phyloP scores from a whole-genome alignment of 129 eudicot species.

The Artemisia annua region DNA sequence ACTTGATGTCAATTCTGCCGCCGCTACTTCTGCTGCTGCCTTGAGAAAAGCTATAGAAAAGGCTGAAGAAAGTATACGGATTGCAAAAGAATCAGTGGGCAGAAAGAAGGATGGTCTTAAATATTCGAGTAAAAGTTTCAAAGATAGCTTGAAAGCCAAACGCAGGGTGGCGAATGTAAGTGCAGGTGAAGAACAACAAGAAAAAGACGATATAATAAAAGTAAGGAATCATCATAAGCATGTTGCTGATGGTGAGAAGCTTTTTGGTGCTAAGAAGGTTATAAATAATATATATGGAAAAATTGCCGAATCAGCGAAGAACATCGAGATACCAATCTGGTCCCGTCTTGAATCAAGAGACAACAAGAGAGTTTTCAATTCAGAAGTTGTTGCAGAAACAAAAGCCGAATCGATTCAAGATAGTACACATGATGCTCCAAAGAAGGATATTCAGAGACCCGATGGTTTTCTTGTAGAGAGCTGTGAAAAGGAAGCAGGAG shows the following conservation, averaged over 20 bases:
- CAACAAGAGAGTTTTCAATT: slow-evolving; percentile 14
- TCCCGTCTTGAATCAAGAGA: slow-evolving; percentile 20
- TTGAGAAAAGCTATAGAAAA: slow-evolving; percentile 81
- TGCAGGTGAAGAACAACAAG: slow-evolving; percentile 34
- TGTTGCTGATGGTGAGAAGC: slow-evolving; percentile 29
- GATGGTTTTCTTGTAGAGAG: slow-evolving; percentile 31
- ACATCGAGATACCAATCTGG: slow-evolving; percentile 34
- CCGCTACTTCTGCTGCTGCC: slow-evolving; percentile 78
- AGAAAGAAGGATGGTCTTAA: slow-evolving; percentile 57
- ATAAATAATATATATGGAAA: slow-evolving; percentile 31
- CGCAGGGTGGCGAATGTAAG: slow-evolving; percentile 30
- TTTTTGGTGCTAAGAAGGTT: slow-evolving; percentile 28
- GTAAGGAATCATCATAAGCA: slow-evolving; percentile 31
- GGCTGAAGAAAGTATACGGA: slow-evolving; percentile 89
- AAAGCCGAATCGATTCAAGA: slow-evolving; percentile 30
- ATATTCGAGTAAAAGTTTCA: slow-evolving; percentile 43
- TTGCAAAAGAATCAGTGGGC: slow-evolving; percentile 74
- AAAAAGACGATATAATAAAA: slow-evolving; percentile 30
- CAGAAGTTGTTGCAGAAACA: slow-evolving; percentile 27
- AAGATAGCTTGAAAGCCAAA: slow-evolving; percentile 48
- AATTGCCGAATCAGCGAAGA: slow-evolving; percentile 31
- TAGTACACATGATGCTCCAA: slow-evolving; percentile 23
- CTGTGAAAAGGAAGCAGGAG: slow-evolving; percentile 30
- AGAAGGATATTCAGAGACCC: slow-evolving; percentile 31
- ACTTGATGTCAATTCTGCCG: slow-evolving; percentile 73